Conservation (phyloP, 1,139 yeast species). For the Lodderomyces jiufengensis region DNA sequence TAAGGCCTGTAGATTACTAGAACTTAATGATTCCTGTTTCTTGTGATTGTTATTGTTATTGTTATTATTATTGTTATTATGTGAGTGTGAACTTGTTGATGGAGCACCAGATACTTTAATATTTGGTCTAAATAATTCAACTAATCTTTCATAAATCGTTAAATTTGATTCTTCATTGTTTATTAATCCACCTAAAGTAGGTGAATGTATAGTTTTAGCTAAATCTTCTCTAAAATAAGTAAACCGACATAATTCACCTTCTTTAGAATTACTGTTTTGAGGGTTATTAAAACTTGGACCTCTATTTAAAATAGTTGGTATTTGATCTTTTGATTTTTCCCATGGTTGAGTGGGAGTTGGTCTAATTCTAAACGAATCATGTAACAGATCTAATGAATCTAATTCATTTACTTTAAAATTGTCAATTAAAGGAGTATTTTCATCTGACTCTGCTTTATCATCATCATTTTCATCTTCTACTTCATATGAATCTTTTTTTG, state of each 20-base stretch:
- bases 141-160: constrained; percentile 9
- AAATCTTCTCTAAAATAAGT: constrained; percentile 91
- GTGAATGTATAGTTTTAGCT: constrained; percentile 85
- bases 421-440: constrained; percentile 26
- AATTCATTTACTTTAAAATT: constrained; percentile 61
- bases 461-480: constrained; percentile 2
- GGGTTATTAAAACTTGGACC: constrained; percentile 6
- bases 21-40: constrained; percentile 2
- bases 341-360: constrained; percentile 79
- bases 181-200: constrained; percentile 78
- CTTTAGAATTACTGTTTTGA: constrained; percentile 11
- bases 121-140: constrained; percentile 32
- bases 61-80: too few species aligned
- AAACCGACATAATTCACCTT: constrained; percentile 50
- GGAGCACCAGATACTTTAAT: constrained; percentile 13
- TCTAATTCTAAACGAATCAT: constrained; percentile 56
- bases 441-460: constrained; percentile 11
- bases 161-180: constrained; percentile 15
- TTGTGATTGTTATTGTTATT: too few species aligned
- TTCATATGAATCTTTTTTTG: background rate
- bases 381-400: constrained; percentile 41
- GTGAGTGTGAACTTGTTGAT: constrained; percentile 8
- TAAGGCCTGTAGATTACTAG: background rate
- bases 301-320: constrained; percentile 30
- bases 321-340: constrained; percentile 44